Base-by-base conservation (phyloP, 2,329 filamentous ascomycete species). In the Aspergillus uvarum region DNA sequence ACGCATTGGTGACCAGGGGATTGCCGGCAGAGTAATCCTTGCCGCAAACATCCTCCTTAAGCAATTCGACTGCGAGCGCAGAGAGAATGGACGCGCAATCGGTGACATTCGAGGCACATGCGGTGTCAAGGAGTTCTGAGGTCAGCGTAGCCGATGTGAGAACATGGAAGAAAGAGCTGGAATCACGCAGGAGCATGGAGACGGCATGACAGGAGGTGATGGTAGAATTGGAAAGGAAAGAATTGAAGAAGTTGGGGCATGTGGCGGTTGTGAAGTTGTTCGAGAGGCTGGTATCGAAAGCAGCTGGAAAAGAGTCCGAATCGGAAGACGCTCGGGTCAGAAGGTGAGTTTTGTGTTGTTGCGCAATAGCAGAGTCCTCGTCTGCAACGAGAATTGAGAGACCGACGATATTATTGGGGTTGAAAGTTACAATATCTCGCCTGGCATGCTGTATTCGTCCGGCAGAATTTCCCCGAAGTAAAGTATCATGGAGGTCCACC, bases 181-280 rank as follows among this genome's bases (percentile, higher is more conserved):
- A 97, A 63, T 90, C 92, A 87, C 96, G 73, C 10, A 98, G 81
- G 65, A 98, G 84, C 68, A 96, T 82, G 1, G 93, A 96, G 59
- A 97, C 81, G 0, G 94, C 91, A 66, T 93, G 86, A 78, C 94
- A 98, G 54, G 83, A 74, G 66, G 85, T 83, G 67, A 95, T 92
- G 3, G 85, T 87, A 5, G 82, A 72, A 70, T 91, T 85, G 51
- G 77, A 78, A 54, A 95, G 82, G 68, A 96, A 86, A 2, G 74
- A 74, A 54, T 84, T 80, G 74, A 96, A 88, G 76, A 94, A 81
- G 4, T 78, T 72, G 14, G 75, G 68, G 51, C 81, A 82, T 54
- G 79, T 77, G 11, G 76, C 68, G 56, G 73, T 75, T 16, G 83
- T 83, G 75, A 90, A 89, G 66, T 89, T 88, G 63, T 81, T 81